Conservation (phyloP, 2,329 filamentous ascomycete genomes). For the Penicillium sp. region DNA sequence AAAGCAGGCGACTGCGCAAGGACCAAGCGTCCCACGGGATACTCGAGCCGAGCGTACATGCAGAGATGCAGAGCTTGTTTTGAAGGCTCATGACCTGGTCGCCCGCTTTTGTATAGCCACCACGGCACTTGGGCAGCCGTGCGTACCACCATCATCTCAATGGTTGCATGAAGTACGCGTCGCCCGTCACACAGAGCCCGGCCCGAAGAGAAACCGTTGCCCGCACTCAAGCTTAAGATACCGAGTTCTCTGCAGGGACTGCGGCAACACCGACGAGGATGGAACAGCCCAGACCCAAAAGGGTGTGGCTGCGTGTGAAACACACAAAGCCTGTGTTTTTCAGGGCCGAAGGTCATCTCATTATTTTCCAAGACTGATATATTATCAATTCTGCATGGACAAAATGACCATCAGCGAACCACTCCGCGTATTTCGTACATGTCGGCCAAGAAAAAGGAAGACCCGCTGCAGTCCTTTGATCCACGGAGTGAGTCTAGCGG, state of each 20-base stretch:
- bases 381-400: neutral
- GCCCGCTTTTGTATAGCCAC: neutral
- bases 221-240: slow-evolving; percentile 6
- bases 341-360: neutral
- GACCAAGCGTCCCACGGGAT: neutral
- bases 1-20: neutral
- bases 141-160: neutral
- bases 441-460: neutral
- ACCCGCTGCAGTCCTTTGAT: neutral
- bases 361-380: neutral
- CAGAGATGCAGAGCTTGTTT: neutral
- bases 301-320: neutral
- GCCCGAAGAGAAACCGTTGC: neutral
- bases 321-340: neutral
- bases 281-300: neutral
- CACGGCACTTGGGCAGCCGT: neutral
- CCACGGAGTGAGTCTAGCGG: neutral
- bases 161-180: slow-evolving; percentile 4
- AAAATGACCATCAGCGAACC: neutral
- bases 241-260: slow-evolving; percentile 5
- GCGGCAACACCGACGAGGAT: neutral
- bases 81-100: neutral
- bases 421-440: neutral
- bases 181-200: slow-evolving; percentile 2
- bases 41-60: neutral